A percentile compares a stretch with the other conserved stretches of the same genome.
Conservation (phyloP, 306 rosid genomes). For the Amphicarpaea edgeworthii region DNA sequence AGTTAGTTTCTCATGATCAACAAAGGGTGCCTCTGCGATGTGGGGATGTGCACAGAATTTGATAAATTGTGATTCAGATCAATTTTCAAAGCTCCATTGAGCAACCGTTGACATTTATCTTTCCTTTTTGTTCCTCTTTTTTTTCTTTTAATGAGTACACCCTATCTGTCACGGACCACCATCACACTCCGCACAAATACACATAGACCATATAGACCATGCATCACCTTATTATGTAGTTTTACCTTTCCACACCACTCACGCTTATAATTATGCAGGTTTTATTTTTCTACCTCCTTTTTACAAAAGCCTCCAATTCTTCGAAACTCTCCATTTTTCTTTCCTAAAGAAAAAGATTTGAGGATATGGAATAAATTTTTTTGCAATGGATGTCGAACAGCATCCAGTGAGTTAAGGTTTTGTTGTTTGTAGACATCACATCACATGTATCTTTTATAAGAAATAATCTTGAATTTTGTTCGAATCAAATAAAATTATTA, state of each 20-base stretch:
- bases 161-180: conserved; percentile 69
- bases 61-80: conserved; percentile 61
- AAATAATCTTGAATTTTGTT: too few species aligned
- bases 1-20: conserved; percentile 40
- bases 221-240: conserved; percentile 50
- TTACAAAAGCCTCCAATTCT: conserved; percentile 67
- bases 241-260: conserved; percentile 59
- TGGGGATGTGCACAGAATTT: conserved; percentile 76
- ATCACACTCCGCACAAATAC: conserved; percentile 69
- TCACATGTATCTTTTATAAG: too few species aligned
- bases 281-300: conserved; percentile 57
- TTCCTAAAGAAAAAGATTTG: conserved; percentile 50
- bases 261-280: conserved; percentile 61
- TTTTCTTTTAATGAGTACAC: conserved; percentile 55
- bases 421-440: too few species aligned
- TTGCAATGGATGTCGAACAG: not conserved
- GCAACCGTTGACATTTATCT: conserved; percentile 79
- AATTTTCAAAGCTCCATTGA: conserved; percentile 54
- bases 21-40: conserved; percentile 45
- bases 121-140: conserved; percentile 42
- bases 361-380: conserved; percentile 41
- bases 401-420: too few species aligned
- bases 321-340: conserved; percentile 51
- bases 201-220: conserved; percentile 44
- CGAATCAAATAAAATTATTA: too few species aligned